Base-by-base conservation (phyloP, 768 basidiomycete species). In the Termitomyces sp. region DNA sequence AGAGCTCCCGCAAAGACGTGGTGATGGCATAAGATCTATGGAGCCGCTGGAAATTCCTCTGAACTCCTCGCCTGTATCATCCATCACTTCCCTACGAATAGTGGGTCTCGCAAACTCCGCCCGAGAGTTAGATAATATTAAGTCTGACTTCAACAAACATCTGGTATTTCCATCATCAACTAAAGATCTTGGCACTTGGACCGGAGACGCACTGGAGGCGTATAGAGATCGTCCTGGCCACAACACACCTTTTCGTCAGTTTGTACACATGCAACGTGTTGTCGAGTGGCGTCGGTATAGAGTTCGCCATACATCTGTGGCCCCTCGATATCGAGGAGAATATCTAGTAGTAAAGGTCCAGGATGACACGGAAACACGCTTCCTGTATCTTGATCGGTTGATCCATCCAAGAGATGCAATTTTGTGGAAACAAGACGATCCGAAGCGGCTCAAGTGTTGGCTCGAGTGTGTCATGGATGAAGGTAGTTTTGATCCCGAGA, bases 261-360 rank as follows among this genome's bases (percentile, higher is more conserved):
- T 42, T 12, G 10, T 49, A 31, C 47, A 42, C 19, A 27, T 10
- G 31, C 19, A 38, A 10, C 55, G 31, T 11, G 16, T 56, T 9
- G 16, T 56, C n/a, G 55, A 56, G 16, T 56, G 55, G 55, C 46
- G 47, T 25, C 55, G 55, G 9, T 56, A 56, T 40, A 27, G 55
- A 16, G 47, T 10, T 8, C 38, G 10, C 3, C 29, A 14, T 21
- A 56, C 6, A 21, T 35, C 35, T n/a, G 40, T 49, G 7, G 9
- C 17, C 3, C 19, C 31, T 11, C 0, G 17, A 14, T 34, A 49
- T 16, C 45, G 38, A 5, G 46, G 46, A 31, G 55, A 56, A 56
- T 49, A 56, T 16, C 5, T 56, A 2, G 40, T 56, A 8, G 12
- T 56, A 6, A 56, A 56, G 17, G 7, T 56, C 17, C 46, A 41